Percentiles rank a stretch among this genome's conserved stretches.
phyloP scores from a whole-genome alignment of 2,329 filamentous ascomycete species.

The Diaporthe batatas region DNA sequence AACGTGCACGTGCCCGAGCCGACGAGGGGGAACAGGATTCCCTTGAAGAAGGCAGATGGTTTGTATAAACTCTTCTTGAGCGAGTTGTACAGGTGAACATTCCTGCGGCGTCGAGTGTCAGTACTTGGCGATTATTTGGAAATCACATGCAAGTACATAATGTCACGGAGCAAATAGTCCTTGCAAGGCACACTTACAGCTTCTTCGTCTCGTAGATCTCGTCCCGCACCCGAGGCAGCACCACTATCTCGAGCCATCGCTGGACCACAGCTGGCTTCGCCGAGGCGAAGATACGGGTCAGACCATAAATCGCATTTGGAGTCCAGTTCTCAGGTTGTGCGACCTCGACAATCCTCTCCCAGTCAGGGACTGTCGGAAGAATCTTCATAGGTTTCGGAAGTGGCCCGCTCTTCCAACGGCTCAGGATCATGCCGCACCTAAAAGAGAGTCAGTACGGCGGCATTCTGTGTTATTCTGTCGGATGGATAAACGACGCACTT shows the following conservation, averaged over 20 bases:
- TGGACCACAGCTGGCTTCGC: conserved; percentile 84
- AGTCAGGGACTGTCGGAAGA: conserved; percentile 89
- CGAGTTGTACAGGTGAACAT: conserved; percentile 90
- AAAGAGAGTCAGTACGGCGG: conserved; percentile 34
- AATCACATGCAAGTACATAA: neutral
- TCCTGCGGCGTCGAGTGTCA: neutral
- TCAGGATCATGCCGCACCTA: conserved; percentile 87
- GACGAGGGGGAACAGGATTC: conserved; percentile 91
- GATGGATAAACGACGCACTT: conserved; percentile 68
- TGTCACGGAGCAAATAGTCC: neutral
- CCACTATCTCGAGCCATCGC: conserved; percentile 86
- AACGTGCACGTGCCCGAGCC: conserved; percentile 89
- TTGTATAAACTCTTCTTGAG: conserved; percentile 95
- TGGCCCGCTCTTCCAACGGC: conserved; percentile 95
- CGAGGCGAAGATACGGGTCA: conserved; percentile 92
- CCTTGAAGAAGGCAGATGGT: conserved; percentile 96
- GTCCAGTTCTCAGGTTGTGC: conserved; percentile 70
- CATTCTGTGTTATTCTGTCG: conserved; percentile 27
- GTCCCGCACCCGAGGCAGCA: conserved; percentile 91
- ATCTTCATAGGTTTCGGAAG: conserved; percentile 98
- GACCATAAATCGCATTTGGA: conserved; percentile 83
- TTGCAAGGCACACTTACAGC: conserved; percentile 68
- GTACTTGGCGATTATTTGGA: neutral
- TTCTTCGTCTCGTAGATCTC: conserved; percentile 96
- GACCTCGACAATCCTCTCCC: conserved; percentile 88